Evolutionary conservation across 306 rosid genomes (phyloP).

Genomic region (Dryas alaskensis): DNA sequence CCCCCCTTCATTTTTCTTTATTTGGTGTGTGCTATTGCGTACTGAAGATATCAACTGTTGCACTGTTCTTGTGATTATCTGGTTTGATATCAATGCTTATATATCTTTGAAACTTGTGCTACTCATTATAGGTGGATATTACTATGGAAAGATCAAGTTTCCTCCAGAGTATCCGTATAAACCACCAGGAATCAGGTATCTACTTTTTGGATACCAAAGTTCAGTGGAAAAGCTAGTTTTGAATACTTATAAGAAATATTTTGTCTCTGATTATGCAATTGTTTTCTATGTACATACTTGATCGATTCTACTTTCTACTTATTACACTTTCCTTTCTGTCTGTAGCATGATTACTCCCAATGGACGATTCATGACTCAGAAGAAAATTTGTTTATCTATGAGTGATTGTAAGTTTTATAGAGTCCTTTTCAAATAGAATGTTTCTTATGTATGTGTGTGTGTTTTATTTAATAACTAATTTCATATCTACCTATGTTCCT

Average conservation of each 20-base stretch:
- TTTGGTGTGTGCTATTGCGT: conserved; percentile 19
- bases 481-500: conserved; percentile 25
- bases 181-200: conserved; percentile 95
- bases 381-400: conserved; percentile 92
- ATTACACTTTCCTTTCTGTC: conserved; percentile 2
- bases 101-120: background rate
- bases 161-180: conserved; percentile 90
- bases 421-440: conserved; percentile 14
- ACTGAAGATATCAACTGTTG: conserved; percentile 5
- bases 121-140: conserved; percentile 67
- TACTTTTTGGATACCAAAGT: conserved; percentile 13
- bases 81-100: background rate
- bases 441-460: background rate
- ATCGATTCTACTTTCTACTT: background rate
- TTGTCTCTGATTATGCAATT: background rate
- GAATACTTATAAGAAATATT: background rate
- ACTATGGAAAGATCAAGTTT: conserved; percentile 92
- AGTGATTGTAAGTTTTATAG: conserved; percentile 80
- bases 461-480: conserved; percentile 10
- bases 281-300: background rate
- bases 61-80: conserved; percentile 8
- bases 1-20: background rate
- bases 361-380: conserved; percentile 91
- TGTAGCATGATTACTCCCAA: conserved; percentile 94
- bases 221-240: background rate